phyloP scores from a whole-genome alignment of 2,329 filamentous ascomycete genomes.

The Cucurbitaria berberidis region DNA sequence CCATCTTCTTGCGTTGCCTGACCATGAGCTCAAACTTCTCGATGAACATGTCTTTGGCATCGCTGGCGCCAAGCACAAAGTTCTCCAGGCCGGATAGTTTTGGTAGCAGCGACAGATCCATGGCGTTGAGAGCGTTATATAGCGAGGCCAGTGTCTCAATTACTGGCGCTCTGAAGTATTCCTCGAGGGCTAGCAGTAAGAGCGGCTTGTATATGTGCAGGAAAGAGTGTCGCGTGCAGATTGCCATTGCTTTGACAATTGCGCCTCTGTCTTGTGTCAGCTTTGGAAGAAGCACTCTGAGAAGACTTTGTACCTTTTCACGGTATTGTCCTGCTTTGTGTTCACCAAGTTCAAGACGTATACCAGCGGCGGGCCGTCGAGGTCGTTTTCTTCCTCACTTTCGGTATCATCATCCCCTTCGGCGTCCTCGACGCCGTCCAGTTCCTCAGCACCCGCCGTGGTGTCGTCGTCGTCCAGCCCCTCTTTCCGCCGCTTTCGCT shows the following conservation, averaged over 20 bases:
- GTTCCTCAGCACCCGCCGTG: conserved; percentile 27
- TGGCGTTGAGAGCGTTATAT: conserved; percentile 91
- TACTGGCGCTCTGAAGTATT: conserved; percentile 93
- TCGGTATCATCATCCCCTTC: conserved; percentile 56
- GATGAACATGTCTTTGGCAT: conserved; percentile 94
- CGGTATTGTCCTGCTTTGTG: conserved; percentile 93
- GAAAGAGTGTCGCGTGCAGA: conserved; percentile 96
- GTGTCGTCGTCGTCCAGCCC: conserved; percentile 52
- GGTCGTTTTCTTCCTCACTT: conserved; percentile 60
- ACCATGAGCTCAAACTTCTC: conserved; percentile 98
- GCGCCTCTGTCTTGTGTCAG: conserved; percentile 69
- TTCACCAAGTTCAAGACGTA: conserved; percentile 98
- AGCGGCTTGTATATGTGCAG: conserved; percentile 99
- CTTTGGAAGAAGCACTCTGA: not conserved
- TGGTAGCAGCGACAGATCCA: conserved; percentile 95
- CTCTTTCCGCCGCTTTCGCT: conserved; percentile 53
- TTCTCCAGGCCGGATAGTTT: conserved; percentile 82
- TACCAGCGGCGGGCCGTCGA: conserved; percentile 88
- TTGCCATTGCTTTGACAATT: conserved; percentile 97
- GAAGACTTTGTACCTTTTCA: conserved; percentile 64
- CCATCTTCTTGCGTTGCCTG: conserved; percentile 76
- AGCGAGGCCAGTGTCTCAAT: conserved; percentile 86
- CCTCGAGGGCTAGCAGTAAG: conserved; percentile 86
- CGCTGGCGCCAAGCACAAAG: conserved; percentile 84
- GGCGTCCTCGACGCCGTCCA: conserved; percentile 45